These are phyloP conservation scores for Cladosporium cucumerinum DNA, from an alignment of 2,329 filamentous ascomycete genomes.

Conservation along the genomic window DNA sequence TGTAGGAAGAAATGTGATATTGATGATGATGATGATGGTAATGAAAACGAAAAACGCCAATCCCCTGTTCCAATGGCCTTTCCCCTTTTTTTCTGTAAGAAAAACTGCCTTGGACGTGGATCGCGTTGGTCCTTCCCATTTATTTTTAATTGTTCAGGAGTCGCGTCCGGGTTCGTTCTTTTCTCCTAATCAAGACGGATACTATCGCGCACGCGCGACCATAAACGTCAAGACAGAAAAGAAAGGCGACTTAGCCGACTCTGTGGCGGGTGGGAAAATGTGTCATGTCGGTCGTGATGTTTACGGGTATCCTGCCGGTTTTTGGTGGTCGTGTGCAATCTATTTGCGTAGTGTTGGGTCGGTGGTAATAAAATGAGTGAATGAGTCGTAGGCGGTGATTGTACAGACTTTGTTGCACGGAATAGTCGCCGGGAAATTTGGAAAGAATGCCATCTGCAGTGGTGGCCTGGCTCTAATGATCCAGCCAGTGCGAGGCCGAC, in stretches of 20 bases:
- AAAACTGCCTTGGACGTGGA: constrained; percentile 1
- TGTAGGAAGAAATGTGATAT: not conserved
- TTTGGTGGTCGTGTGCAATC: constrained; percentile 10
- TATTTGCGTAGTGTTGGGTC: constrained; percentile 12
- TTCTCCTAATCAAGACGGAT: not conserved
- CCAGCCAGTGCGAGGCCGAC: not conserved
- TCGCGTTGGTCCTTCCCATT: not conserved
- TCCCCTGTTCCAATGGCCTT: not conserved
- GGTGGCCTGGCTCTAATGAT: not conserved
- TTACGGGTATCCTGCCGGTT: constrained; percentile 9
- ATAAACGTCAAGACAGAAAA: not conserved
- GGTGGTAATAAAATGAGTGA: constrained; percentile 10
- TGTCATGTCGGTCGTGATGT: constrained; percentile 13
- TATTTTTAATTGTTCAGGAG: not conserved
- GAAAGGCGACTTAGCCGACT: not conserved
- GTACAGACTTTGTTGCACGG: constrained; percentile 11
- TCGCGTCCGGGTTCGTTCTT: not conserved
- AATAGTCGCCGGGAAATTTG: not conserved
- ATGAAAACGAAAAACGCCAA: not conserved
- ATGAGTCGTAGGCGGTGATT: constrained; percentile 14
- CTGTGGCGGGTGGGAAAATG: not conserved
- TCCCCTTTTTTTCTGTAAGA: not conserved
- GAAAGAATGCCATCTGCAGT: not conserved
- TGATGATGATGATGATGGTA: not conserved
- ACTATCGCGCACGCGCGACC: constrained; percentile 17